Percentiles rank a stretch among this genome's conserved stretches.
These are phyloP conservation scores for Suhomyces panamericanus DNA, from an alignment of 1,139 yeast species.

Conservation along the genomic window DNA sequence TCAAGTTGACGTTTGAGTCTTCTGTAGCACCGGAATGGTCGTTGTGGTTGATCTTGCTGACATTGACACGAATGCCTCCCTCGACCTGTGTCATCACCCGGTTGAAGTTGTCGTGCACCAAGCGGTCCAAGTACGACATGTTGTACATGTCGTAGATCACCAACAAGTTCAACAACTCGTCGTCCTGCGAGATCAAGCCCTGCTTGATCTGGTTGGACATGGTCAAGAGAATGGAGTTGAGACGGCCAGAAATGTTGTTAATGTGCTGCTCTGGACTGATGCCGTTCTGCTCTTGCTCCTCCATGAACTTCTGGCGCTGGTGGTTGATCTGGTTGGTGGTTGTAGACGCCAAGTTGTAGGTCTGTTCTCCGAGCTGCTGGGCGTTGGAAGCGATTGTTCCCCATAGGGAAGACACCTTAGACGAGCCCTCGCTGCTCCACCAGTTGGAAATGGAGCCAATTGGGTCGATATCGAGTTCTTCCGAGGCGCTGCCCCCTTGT, in stretches of 20 bases:
- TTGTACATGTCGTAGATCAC: constrained; percentile 81
- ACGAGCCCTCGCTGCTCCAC: constrained; percentile 79
- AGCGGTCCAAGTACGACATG: constrained; percentile 61
- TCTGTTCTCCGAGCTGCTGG: constrained; percentile 41
- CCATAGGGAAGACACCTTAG: constrained; percentile 71
- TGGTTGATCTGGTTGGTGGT: constrained; percentile 47
- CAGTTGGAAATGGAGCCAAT: constrained; percentile 71
- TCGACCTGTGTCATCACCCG: constrained; percentile 91
- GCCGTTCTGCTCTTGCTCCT: constrained; percentile 21
- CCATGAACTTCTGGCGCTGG: constrained; percentile 41
- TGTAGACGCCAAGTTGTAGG: constrained; percentile 44
- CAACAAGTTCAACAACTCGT: constrained; percentile 44
- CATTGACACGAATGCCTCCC: constrained; percentile 71
- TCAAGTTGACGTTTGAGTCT: constrained; percentile 47
- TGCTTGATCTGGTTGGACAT: constrained; percentile 45
- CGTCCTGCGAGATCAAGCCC: constrained; percentile 75
- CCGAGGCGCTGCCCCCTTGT: constrained; percentile 12
- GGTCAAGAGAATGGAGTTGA: constrained; percentile 38
- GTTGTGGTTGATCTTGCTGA: constrained; percentile 54
- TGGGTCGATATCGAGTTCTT: constrained; percentile 54
- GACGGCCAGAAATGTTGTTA: constrained; percentile 30
- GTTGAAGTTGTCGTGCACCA: constrained; percentile 69
- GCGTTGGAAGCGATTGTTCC: constrained; percentile 53
- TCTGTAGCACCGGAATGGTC: constrained; percentile 9
- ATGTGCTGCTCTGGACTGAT: constrained; percentile 31